Evolutionary conservation across 2,329 filamentous ascomycete genomes (phyloP).

Genomic region (Talaromyces sp.): DNA sequence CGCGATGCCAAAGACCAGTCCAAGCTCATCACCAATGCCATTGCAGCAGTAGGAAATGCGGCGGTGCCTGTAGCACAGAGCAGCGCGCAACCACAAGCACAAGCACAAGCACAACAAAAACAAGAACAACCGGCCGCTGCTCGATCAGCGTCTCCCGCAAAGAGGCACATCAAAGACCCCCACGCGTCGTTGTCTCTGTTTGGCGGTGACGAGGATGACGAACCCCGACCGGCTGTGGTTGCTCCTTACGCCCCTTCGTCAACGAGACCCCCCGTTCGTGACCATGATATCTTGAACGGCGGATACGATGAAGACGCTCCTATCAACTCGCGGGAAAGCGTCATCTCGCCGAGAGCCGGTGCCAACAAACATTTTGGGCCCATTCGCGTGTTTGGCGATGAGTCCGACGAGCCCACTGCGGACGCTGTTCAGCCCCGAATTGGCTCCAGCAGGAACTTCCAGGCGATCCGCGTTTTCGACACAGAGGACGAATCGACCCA

Average conservation of each 20-base stretch:
- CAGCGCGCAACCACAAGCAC: constrained; percentile 5
- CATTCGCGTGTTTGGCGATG: constrained; percentile 11
- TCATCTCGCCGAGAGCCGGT: constrained; percentile 15
- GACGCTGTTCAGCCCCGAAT: constrained; percentile 44
- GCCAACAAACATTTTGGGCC: constrained; percentile 11
- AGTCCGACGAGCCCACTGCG: constrained; percentile 19
- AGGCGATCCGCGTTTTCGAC: constrained; percentile 61
- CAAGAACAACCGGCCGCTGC: constrained; percentile 9
- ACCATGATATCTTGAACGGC: constrained; percentile 65
- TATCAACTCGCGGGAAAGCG: constrained; percentile 13
- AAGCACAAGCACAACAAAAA: constrained; percentile 14
- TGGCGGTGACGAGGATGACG: constrained; percentile 55
- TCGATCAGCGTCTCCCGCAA: constrained; percentile 31
- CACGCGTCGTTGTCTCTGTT: constrained; percentile 59
- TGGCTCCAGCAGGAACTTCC: constrained; percentile 59
- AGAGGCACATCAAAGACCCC: constrained; percentile 38
- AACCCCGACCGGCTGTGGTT: constrained; percentile 53
- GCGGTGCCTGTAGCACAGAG: constrained; percentile 8
- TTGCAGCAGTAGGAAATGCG: constrained; percentile 24
- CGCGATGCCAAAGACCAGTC: constrained; percentile 80
- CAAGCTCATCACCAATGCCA: constrained; percentile 61
- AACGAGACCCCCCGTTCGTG: constrained; percentile 64
- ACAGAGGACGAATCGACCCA: constrained; percentile 43
- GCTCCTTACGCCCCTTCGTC: constrained; percentile 56
- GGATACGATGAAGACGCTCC: constrained; percentile 24